A percentile compares a stretch with the other conserved stretches of the same genome.
Conservation (phyloP, 345 rosid species). For the Conringia planisiliqua region DNA sequence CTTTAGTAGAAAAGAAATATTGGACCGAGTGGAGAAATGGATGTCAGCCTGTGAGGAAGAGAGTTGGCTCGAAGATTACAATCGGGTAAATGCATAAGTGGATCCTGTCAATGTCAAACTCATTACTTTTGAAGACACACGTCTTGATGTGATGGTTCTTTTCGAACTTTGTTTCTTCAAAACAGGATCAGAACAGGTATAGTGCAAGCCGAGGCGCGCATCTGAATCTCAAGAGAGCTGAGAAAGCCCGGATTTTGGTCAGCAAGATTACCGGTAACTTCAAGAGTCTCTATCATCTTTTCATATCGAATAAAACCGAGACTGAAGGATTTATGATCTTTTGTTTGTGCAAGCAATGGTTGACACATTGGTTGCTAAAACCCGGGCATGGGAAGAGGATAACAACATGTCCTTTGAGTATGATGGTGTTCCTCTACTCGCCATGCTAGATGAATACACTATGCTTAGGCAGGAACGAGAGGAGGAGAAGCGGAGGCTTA, state of each 20-base stretch:
- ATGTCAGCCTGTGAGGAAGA: slow-evolving; percentile 99
- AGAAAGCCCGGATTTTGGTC: slow-evolving; percentile 83
- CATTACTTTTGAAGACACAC: background rate
- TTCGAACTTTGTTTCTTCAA: slow-evolving; percentile 10
- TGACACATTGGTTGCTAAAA: slow-evolving; percentile 80
- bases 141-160: background rate
- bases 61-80: slow-evolving; percentile 99
- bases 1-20: slow-evolving; percentile 85
- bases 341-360: slow-evolving; percentile 55
- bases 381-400: slow-evolving; percentile 87
- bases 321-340: background rate
- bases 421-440: slow-evolving; percentile 91
- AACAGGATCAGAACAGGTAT: slow-evolving; percentile 95
- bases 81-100: slow-evolving; percentile 45
- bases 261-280: slow-evolving; percentile 83
- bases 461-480: slow-evolving; percentile 92
- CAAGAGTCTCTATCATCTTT: background rate
- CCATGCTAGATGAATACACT: slow-evolving; percentile 93
- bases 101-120: background rate
- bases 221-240: slow-evolving; percentile 97
- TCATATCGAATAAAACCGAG: background rate
- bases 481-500: slow-evolving; percentile 83
- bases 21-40: slow-evolving; percentile 98
- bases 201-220: slow-evolving; percentile 96
- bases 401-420: slow-evolving; percentile 57